Evolutionary conservation across 2,329 filamentous ascomycete genomes (phyloP), one percentile per base, ranked within the genome.

Genomic region (Alternaria sp.): DNA sequence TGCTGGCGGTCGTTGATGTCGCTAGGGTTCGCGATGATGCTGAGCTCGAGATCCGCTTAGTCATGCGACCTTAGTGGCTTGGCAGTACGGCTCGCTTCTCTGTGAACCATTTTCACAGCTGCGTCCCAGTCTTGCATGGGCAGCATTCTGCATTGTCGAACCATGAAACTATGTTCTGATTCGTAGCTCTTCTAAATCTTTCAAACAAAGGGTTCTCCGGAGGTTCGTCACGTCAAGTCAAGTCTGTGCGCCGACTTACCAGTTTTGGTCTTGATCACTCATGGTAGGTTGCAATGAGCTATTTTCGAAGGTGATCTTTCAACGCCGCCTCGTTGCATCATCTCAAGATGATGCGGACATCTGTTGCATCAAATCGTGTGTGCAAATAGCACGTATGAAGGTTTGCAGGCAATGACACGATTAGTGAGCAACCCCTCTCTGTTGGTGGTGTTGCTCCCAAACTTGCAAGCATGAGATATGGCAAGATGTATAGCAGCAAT

Each of bases 21-120:
- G 60, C 32, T 40, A 43, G 53, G 62, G 62, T 64, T 71, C 59
- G 68, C 67, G 52, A 70, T 73, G 71, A 69, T 73, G 71, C 54
- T 60, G 54, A 69, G 74, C 71, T 73, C 65, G 60, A 66, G 60
- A 50, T 63, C 34, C 40, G 64, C 62, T 68, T 61, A 53, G 43
- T 54, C 58, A 36, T 60, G 54, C 9, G 0, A 27, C 18, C 20
- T 10, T 74, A 64, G 69, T 30, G 59, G 41, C 62, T 65, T 66
- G 67, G 67, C 65, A 54, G 20, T 11, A 5, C 14, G 3, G 0
- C 14, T 7, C 16, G 14, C 46, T 27, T 50, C 14, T 36, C n/a
- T 14, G 3, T 0, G 8, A 5, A 25, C 30, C 14, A 36, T 25
- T 20, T n/a, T 50, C 32, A 25, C 14, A 27, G 18, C 14, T 27